A percentile compares a stretch with the other conserved stretches of the same genome.
These are phyloP conservation scores for Kwoniella sp. DNA, from an alignment of 768 basidiomycete species.

Conservation along the genomic window DNA sequence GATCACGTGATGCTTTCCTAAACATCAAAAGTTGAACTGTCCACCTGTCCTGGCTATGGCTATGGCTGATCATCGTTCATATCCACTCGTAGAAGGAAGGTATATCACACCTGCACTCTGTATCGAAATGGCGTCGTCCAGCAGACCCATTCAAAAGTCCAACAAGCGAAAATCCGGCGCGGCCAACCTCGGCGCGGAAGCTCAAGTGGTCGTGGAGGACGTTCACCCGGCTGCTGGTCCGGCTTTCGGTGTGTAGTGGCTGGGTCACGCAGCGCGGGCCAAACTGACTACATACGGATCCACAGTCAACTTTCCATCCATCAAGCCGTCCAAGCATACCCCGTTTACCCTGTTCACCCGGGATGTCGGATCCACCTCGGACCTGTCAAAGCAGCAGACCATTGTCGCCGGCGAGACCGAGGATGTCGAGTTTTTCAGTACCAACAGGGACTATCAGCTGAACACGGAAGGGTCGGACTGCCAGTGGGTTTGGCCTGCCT, in stretches of 20 bases:
- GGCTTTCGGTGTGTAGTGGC: conserved; percentile 34
- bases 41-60: too few relatives aligned
- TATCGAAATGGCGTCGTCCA: conserved; percentile 7
- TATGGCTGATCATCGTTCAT: too few relatives aligned
- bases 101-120: too few relatives aligned
- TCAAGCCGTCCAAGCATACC: conserved; percentile 40
- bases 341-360: conserved; percentile 43
- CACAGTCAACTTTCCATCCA: conserved; percentile 48
- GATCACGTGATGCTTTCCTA: too few relatives aligned
- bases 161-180: conserved; percentile 37
- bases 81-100: too few relatives aligned
- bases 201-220: conserved; percentile 27
- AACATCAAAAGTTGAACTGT: too few relatives aligned
- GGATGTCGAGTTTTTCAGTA: conserved; percentile 73
- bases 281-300: not conserved
- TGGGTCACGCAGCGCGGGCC: not conserved
- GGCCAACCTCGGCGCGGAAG: conserved; percentile 4
- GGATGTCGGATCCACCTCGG: conserved; percentile 15
- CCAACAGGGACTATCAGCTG: conserved; percentile 54
- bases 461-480: conserved; percentile 56
- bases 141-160: conserved; percentile 10
- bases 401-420: conserved; percentile 79
- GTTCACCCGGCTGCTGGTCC: conserved; percentile 30
- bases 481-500: conserved; percentile 56
- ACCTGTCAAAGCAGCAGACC: conserved; percentile 40